These are phyloP conservation scores for Mantamonas sphyraenae DNA, from an alignment of 78 protist genomes.

Conservation along the genomic window DNA sequence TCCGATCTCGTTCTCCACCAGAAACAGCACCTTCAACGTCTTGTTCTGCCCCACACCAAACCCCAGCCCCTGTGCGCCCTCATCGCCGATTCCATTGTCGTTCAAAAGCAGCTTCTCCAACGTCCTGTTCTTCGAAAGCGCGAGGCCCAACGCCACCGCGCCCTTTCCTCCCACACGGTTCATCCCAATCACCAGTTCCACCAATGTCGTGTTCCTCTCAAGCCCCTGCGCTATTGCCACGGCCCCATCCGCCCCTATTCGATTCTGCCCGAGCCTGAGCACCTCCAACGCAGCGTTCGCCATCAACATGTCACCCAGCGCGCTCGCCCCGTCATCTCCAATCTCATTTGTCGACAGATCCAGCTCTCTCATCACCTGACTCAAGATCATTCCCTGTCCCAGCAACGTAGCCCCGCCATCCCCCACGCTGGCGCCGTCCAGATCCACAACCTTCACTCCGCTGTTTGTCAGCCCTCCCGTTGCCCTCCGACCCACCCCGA, in stretches of 20 bases:
- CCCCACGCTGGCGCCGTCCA: too few relatives aligned
- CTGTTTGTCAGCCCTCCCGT: too few relatives aligned
- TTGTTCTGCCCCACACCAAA: neutral
- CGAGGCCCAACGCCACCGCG: neutral
- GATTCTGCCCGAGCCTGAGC: neutral
- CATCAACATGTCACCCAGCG: neutral
- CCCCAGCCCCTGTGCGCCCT: neutral
- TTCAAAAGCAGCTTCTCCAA: neutral
- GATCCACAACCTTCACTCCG: too few relatives aligned
- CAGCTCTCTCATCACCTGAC: neutral
- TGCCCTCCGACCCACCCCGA: too few relatives aligned
- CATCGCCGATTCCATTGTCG: slow-evolving; percentile 7
- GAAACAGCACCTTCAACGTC: neutral
- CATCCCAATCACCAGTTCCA: too few relatives aligned
- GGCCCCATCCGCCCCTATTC: too few relatives aligned
- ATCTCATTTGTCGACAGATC: neutral
- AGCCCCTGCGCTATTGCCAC: too few relatives aligned
- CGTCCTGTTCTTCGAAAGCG: neutral
- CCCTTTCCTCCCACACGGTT: too few relatives aligned
- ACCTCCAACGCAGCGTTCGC: neutral
- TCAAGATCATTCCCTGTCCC: slow-evolving; percentile 1
- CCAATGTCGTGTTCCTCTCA: too few relatives aligned
- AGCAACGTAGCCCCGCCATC: too few relatives aligned
- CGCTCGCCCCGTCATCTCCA: neutral
- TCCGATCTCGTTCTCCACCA: slow-evolving; percentile 1